Evolutionary conservation across 257 asterid genomes (phyloP).

Genomic region (Cordia subcordata): DNA sequence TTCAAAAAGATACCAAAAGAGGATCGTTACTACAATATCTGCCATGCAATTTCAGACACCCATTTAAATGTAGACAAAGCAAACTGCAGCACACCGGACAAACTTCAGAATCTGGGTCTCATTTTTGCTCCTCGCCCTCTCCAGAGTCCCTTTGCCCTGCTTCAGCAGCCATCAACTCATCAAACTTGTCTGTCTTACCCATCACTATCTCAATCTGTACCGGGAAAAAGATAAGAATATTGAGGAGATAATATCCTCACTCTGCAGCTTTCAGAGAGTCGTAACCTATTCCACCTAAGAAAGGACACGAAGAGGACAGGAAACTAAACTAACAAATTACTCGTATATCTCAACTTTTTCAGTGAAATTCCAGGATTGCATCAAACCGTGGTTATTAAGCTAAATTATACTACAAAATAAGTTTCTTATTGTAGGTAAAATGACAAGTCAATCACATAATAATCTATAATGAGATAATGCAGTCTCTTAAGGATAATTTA

Average conservation of each 20-base stretch:
- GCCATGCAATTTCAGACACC: background rate
- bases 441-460: too few species aligned
- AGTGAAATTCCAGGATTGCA: too few species aligned
- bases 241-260: background rate
- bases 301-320: background rate
- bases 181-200: constrained; percentile 47
- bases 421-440: too few species aligned
- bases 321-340: background rate
- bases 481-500: too few species aligned
- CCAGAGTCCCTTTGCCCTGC: constrained; percentile 38
- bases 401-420: too few species aligned
- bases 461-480: too few species aligned
- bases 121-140: constrained; percentile 39
- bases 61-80: background rate
- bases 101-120: constrained; percentile 1
- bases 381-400: too few species aligned
- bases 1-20: too few species aligned
- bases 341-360: background rate
- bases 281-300: background rate
- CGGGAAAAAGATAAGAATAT: background rate
- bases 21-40: background rate
- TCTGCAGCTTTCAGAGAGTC: background rate
- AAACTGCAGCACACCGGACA: constrained; percentile 3
- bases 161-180: constrained; percentile 61
- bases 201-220: constrained; percentile 52